Evolutionary conservation across 1,284 basidiomycete species (phyloP).

Genomic region (Ustilago loliicola): DNA sequence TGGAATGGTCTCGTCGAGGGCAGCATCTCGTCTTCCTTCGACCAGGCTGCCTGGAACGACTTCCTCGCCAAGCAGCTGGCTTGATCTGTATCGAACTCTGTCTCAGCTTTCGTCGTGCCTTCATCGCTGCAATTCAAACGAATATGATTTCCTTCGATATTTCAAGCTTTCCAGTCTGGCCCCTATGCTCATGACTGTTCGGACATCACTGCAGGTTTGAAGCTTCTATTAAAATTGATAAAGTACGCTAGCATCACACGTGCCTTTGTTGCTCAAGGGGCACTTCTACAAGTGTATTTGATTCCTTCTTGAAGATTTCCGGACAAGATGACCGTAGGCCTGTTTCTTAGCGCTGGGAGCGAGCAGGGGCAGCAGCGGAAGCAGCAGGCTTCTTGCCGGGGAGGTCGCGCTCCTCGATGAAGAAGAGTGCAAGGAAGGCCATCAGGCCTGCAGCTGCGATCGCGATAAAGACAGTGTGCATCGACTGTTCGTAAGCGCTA

Average conservation of each 20-base stretch:
- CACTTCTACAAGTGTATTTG: neutral
- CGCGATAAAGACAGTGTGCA: conserved; percentile 70
- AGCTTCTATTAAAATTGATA: no score
- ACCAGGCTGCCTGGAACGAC: conserved; percentile 84
- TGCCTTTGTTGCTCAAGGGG: no score
- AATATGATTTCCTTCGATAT: neutral
- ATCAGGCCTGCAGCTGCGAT: conserved; percentile 64
- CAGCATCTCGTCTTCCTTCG: conserved; percentile 86
- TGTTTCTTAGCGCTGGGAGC: conserved; percentile 17
- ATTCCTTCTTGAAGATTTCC: neutral
- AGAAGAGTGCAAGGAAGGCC: conserved; percentile 68
- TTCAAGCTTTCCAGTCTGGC: neutral
- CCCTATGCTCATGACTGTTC: neutral
- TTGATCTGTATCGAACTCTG: neutral
- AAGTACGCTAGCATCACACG: no score
- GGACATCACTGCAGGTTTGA: no score
- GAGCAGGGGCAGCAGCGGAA: conserved; percentile 35
- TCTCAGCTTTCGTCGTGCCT: neutral
- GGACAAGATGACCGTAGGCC: neutral
- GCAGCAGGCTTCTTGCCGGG: conserved; percentile 64
- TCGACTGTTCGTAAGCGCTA: conserved; percentile 68
- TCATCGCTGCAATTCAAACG: neutral
- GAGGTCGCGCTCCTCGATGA: conserved; percentile 69
- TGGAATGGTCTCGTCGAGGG: conserved; percentile 79
- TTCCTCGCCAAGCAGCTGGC: conserved; percentile 80